phyloP scores from a whole-genome alignment of 2,329 filamentous ascomycete species.

The Fusarium graminum region DNA sequence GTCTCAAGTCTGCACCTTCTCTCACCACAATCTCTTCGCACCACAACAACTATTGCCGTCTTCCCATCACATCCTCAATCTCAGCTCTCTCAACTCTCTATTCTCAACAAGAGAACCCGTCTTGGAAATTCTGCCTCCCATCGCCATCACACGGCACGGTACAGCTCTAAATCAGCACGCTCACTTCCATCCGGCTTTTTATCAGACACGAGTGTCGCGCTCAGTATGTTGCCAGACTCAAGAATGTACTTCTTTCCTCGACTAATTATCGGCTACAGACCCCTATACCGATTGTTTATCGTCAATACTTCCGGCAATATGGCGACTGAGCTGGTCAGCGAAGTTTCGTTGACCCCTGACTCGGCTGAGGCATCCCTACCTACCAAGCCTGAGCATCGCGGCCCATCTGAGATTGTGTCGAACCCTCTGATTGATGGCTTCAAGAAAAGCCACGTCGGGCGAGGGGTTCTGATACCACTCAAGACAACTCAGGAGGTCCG shows the following conservation, averaged over 20 bases:
- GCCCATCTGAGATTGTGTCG: slow-evolving; percentile 48
- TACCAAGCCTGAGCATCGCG: slow-evolving; percentile 40
- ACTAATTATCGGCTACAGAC: slow-evolving; percentile 5
- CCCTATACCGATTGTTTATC: not conserved
- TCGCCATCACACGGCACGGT: not conserved
- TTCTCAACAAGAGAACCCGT: slow-evolving; percentile 4
- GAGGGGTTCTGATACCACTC: slow-evolving; percentile 69
- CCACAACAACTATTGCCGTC: slow-evolving; percentile 7
- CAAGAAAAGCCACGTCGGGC: slow-evolving; percentile 54
- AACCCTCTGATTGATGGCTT: slow-evolving; percentile 57
- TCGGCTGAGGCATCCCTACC: slow-evolving; percentile 14
- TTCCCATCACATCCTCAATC: slow-evolving; percentile 13
- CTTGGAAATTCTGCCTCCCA: slow-evolving; percentile 18
- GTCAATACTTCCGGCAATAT: slow-evolving; percentile 22
- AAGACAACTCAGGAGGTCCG: slow-evolving; percentile 74
- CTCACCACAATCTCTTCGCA: slow-evolving; percentile 5
- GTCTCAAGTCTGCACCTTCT: slow-evolving; percentile 33
- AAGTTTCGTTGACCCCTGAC: slow-evolving; percentile 29
- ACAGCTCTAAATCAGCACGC: not conserved
- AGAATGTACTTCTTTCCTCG: not conserved
- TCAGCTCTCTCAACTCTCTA: slow-evolving; percentile 23
- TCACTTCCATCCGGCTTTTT: slow-evolving; percentile 5
- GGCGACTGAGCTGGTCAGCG: slow-evolving; percentile 29
- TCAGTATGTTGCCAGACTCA: slow-evolving; percentile 11
- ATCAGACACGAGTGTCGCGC: slow-evolving; percentile 4